Evolutionary conservation across 495 filamentous ascomycete species (phyloP).

Genomic region (Sphaerosporella brunnea): DNA sequence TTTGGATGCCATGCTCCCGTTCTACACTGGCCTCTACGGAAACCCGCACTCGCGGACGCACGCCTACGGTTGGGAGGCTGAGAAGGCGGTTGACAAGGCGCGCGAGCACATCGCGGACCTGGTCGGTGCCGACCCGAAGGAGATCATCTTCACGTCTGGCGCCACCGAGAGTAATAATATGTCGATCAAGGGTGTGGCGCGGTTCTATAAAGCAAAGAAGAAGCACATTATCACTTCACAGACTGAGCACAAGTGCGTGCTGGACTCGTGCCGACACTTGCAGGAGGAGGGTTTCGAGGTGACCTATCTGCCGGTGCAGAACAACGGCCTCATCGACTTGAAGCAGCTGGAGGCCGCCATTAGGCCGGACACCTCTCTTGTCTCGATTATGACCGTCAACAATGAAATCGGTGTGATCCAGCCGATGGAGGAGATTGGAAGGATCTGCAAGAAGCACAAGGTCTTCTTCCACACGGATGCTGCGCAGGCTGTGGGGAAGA

Average conservation of each 20-base stretch:
- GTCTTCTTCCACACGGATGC: conserved; percentile 98
- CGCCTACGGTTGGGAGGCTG: conserved; percentile 96
- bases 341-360: conserved; percentile 78
- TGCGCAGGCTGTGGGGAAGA: conserved; percentile 94
- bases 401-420: conserved; percentile 99
- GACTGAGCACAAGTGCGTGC: conserved; percentile 96
- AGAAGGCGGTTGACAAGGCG: conserved; percentile 77
- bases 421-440: conserved; percentile 82
- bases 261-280: conserved; percentile 90
- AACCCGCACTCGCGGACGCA: conserved; percentile 96
- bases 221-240: conserved; percentile 94
- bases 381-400: conserved; percentile 98
- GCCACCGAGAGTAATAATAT: conserved; percentile 99
- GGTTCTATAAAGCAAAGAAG: conserved; percentile 94
- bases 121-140: conserved; percentile 88
- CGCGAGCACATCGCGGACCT: conserved; percentile 65
- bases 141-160: conserved; percentile 96
- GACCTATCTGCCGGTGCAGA: conserved; percentile 81
- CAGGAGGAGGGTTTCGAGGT: conserved; percentile 94
- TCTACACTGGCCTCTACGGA: conserved; percentile 79
- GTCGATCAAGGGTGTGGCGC: conserved; percentile 93
- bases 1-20: conserved; percentile 91
- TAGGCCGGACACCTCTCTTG: conserved; percentile 72
- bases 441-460: conserved; percentile 76
- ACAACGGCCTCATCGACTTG: conserved; percentile 67